phyloP scores from a whole-genome alignment of 176 grass and related monocot species.

The Hyparrhenia diplandra region DNA sequence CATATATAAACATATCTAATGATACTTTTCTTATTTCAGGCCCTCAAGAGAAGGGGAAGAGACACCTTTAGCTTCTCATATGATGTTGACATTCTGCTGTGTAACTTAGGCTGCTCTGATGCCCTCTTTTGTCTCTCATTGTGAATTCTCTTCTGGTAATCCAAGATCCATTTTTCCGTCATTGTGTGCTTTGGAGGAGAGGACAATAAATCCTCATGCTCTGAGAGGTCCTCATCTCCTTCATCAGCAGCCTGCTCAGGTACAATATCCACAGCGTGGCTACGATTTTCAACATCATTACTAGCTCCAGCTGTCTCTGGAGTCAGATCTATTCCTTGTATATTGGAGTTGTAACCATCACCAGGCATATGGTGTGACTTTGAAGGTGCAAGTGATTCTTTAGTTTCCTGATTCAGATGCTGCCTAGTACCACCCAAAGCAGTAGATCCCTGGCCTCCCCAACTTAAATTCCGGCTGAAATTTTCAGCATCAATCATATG shows the following conservation, averaged over 20 bases:
- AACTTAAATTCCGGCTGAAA: constrained; percentile 37
- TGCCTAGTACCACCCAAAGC: constrained; percentile 39
- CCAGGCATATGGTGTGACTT: constrained; percentile 31
- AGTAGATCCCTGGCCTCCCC: constrained; percentile 40
- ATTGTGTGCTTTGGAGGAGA: constrained; percentile 82
- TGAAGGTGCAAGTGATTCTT: constrained; percentile 32
- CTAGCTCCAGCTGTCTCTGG: constrained; percentile 26
- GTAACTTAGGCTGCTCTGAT: constrained; percentile 54
- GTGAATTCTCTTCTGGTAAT: constrained; percentile 77
- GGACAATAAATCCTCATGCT: constrained; percentile 51
- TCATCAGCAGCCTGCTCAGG: constrained; percentile 59
- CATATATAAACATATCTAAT: not conserved
- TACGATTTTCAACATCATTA: constrained; percentile 46
- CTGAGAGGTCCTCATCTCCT: constrained; percentile 54
- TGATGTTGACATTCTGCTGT: constrained; percentile 57
- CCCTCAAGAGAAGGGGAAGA: not conserved
- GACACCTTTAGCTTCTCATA: constrained; percentile 86
- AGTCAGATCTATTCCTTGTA: constrained; percentile 48
- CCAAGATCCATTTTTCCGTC: constrained; percentile 84
- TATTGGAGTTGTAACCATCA: constrained; percentile 49
- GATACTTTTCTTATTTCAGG: not conserved
- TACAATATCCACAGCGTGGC: constrained; percentile 23
- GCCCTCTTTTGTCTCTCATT: constrained; percentile 56
- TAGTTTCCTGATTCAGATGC: constrained; percentile 38
- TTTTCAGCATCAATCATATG: constrained; percentile 40